A percentile compares a stretch with the other conserved stretches of the same genome.
Evolutionary conservation across 305 asterid species (phyloP).

Genomic region (Fraxinus floribunda): DNA sequence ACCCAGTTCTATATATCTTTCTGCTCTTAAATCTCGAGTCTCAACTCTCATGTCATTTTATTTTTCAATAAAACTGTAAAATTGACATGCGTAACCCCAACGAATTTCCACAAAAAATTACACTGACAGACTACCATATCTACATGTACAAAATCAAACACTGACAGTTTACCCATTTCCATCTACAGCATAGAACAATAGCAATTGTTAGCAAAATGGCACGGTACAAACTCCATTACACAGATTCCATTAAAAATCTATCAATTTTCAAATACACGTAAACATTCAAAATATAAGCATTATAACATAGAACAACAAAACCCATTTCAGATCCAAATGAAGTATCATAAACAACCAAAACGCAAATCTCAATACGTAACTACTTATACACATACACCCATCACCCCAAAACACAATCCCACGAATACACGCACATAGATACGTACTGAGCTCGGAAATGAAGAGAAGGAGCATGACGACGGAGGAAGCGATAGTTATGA

Average conservation of each 20-base stretch:
- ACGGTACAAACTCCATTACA: background rate
- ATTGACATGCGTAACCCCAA: background rate
- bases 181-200: background rate
- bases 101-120: background rate
- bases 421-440: background rate
- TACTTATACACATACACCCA: background rate
- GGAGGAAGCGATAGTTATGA: slow-evolving; percentile 80
- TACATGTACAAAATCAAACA: background rate
- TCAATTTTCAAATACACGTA: background rate
- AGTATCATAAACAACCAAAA: background rate
- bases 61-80: background rate
- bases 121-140: background rate
- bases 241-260: slow-evolving; percentile 7
- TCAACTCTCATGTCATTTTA: background rate
- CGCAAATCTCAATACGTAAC: background rate
- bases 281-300: background rate
- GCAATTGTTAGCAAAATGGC: background rate
- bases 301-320: background rate
- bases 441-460: slow-evolving; percentile 90
- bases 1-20: background rate
- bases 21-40: background rate
- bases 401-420: background rate
- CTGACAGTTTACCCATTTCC: background rate
- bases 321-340: background rate
- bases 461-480: slow-evolving; percentile 79